Evolutionary conservation across 768 basidiomycete genomes (phyloP).

Genomic region (Pholiota molesta): DNA sequence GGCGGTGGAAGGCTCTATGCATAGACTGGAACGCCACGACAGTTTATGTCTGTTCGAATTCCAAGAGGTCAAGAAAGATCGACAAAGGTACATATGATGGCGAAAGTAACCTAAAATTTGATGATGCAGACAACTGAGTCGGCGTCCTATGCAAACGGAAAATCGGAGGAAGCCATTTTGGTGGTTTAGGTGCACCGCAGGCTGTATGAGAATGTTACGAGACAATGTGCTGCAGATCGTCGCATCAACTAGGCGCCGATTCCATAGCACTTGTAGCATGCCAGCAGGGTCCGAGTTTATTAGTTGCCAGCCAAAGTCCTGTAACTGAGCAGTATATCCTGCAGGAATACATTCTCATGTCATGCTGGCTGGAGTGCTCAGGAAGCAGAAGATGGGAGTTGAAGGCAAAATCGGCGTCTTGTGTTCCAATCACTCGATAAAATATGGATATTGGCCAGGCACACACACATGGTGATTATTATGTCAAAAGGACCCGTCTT

Average conservation of each 20-base stretch:
- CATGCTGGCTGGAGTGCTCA: not conserved
- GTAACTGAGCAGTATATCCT: not conserved
- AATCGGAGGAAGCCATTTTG: not conserved
- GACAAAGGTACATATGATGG: not conserved
- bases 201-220: not conserved
- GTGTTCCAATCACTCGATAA: not conserved
- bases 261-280: not conserved
- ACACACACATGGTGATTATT: conserved; percentile 2
- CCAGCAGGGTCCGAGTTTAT: not conserved
- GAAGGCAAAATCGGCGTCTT: not conserved
- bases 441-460: not conserved
- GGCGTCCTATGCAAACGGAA: not conserved
- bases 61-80: not conserved
- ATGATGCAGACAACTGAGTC: not conserved
- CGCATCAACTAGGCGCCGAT: not conserved
- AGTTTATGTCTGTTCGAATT: conserved; percentile 8
- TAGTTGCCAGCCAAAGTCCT: not conserved
- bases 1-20: not conserved
- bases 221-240: not conserved
- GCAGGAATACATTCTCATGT: not conserved
- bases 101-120: not conserved
- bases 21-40: not conserved
- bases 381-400: not conserved
- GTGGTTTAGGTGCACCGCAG: not conserved
- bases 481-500: conserved; percentile 1